Conservation (phyloP, 2,329 filamentous ascomycete species). For the Ophiostoma novo-ulmi region DNA sequence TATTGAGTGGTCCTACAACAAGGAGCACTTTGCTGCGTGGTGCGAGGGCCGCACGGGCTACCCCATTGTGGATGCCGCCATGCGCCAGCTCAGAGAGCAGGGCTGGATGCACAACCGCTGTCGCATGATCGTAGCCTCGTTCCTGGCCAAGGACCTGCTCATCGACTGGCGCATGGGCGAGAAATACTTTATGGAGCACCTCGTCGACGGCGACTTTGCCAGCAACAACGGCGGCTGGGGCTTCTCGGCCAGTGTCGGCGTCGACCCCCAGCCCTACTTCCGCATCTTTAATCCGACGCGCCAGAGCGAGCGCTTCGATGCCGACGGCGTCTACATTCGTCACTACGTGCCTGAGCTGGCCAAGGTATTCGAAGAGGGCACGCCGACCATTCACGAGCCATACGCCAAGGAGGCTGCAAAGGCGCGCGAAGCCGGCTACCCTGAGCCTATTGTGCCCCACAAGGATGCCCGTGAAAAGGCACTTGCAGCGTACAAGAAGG, state of each 20-base stretch:
- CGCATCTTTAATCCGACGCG: constrained; percentile 81
- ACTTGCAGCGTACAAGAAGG: constrained; percentile 31
- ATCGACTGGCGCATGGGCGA: constrained; percentile 82
- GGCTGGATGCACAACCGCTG: constrained; percentile 82
- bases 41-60: constrained; percentile 68
- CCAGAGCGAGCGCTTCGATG: constrained; percentile 83
- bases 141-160: constrained; percentile 72
- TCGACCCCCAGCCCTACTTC: constrained; percentile 67
- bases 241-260: constrained; percentile 40
- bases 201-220: constrained; percentile 75
- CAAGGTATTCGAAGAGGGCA: constrained; percentile 53
- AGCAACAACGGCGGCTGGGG: constrained; percentile 66
- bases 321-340: constrained; percentile 71
- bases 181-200: constrained; percentile 73
- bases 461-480: constrained; percentile 58
- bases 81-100: constrained; percentile 65
- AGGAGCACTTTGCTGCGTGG: constrained; percentile 67
- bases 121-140: constrained; percentile 78
- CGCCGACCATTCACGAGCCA: constrained; percentile 73
- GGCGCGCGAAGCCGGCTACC: constrained; percentile 66
- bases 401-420: constrained; percentile 53
- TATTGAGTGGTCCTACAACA: constrained; percentile 74
- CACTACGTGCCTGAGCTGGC: constrained; percentile 75
- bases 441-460: constrained; percentile 69
- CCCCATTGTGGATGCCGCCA: constrained; percentile 80